A percentile compares a stretch with the other conserved stretches of the same genome.
These are phyloP conservation scores for Trichophyton verrucosum DNA, from an alignment of 2,329 filamentous ascomycete species.

Conservation along the genomic window DNA sequence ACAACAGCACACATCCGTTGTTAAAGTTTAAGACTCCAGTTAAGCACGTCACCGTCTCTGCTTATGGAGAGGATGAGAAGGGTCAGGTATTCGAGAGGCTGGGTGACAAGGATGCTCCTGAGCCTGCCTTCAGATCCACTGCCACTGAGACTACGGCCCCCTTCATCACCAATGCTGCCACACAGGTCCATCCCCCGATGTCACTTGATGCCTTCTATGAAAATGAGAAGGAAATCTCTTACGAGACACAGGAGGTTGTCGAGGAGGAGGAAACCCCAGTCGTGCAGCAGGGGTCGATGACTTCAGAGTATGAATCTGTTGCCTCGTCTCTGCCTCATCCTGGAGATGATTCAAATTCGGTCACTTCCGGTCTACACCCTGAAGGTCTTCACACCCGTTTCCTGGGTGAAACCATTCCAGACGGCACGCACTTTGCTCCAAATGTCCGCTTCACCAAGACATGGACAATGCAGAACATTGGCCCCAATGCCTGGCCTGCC, in stretches of 20 bases:
- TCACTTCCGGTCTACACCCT: conserved; percentile 15
- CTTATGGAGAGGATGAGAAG: conserved; percentile 61
- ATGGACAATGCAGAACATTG: conserved; percentile 82
- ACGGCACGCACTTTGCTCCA: conserved; percentile 60
- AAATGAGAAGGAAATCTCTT: not conserved
- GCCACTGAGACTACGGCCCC: conserved; percentile 41
- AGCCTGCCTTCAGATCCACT: conserved; percentile 32
- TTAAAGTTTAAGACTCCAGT: conserved; percentile 96
- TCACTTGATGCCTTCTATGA: not conserved
- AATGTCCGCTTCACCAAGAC: conserved; percentile 73
- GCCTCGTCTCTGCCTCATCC: not conserved
- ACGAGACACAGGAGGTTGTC: conserved; percentile 8
- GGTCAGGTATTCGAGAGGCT: conserved; percentile 54
- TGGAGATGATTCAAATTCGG: conserved; percentile 23
- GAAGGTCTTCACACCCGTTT: conserved; percentile 49
- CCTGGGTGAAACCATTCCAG: conserved; percentile 62
- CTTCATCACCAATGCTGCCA: conserved; percentile 41
- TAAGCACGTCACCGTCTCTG: conserved; percentile 75
- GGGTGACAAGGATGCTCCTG: conserved; percentile 47
- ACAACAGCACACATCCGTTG: conserved; percentile 92
- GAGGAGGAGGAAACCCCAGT: conserved; percentile 14
- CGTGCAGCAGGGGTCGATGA: not conserved
- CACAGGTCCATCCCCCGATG: conserved; percentile 14
- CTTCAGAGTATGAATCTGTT: not conserved
- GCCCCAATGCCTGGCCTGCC: conserved; percentile 53